phyloP scores from a whole-genome alignment of 192 early-diverging fungal genomes.

The Phlyctochytrium bullatum region DNA sequence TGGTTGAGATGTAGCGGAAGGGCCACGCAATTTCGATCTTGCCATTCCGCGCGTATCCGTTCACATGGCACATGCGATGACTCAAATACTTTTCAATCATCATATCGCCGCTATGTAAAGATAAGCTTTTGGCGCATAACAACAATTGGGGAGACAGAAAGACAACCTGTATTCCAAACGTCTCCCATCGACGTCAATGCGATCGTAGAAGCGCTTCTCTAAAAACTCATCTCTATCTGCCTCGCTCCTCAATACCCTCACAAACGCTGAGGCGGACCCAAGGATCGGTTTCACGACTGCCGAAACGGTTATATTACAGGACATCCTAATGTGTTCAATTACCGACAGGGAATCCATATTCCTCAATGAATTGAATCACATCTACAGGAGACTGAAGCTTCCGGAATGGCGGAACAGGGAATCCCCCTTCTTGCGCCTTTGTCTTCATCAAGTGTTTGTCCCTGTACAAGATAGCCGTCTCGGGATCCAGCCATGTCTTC shows the following conservation, averaged over 20 bases:
- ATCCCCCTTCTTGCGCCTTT: slow-evolving; percentile 5
- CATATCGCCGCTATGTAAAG: slow-evolving; percentile 29
- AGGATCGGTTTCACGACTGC: slow-evolving; percentile 41
- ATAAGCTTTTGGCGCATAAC: not conserved
- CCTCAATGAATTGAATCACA: slow-evolving; percentile 25
- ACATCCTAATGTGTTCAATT: too few species aligned
- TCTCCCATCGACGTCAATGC: slow-evolving; percentile 26
- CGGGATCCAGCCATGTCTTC: slow-evolving; percentile 6
- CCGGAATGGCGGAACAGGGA: slow-evolving; percentile 34
- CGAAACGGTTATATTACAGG: not conserved
- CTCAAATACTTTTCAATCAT: slow-evolving; percentile 35
- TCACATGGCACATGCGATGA: slow-evolving; percentile 43
- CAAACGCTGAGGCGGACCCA: slow-evolving; percentile 33
- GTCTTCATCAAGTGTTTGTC: slow-evolving; percentile 45
- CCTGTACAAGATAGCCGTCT: slow-evolving; percentile 25
- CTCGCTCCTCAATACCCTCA: slow-evolving; percentile 22
- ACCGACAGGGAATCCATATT: slow-evolving; percentile 24
- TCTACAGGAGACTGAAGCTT: slow-evolving; percentile 29
- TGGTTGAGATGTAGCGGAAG: slow-evolving; percentile 41
- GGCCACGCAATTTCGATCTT: slow-evolving; percentile 37
- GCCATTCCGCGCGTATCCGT: slow-evolving; percentile 38
- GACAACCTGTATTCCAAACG: slow-evolving; percentile 32
- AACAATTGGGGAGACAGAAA: not conserved
- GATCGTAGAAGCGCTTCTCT: slow-evolving; percentile 24
- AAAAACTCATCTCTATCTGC: slow-evolving; percentile 26